Percentiles rank a stretch among this genome's conserved stretches.
Evolutionary conservation across 2,329 filamentous ascomycete species (phyloP).

Genomic region (Botrytis sinoallii): DNA sequence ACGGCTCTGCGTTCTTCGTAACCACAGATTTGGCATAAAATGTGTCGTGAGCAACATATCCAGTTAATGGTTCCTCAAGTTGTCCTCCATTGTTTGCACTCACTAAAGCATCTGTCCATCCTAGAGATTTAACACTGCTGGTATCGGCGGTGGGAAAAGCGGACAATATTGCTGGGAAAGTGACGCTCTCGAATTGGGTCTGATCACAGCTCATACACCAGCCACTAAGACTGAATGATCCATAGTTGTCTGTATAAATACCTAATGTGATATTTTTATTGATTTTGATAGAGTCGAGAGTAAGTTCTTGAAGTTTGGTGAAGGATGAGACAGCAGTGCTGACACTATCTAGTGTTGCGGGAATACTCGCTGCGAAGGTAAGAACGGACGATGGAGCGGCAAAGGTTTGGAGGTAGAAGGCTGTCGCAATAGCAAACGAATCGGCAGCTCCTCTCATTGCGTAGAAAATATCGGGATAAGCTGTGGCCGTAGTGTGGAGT

Average conservation of each 20-base stretch:
- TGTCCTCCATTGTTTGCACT: constrained; percentile 18
- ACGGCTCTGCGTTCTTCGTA: constrained; percentile 19
- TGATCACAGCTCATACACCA: constrained; percentile 40
- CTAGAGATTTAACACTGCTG: constrained; percentile 29
- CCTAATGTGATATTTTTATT: constrained; percentile 42
- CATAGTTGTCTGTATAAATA: constrained; percentile 41
- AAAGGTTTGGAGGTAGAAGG: constrained; percentile 38
- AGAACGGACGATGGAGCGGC: constrained; percentile 36
- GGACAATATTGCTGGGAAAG: constrained; percentile 40
- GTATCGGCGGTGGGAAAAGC: constrained; percentile 33
- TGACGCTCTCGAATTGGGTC: constrained; percentile 39
- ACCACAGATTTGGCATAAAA: constrained; percentile 27
- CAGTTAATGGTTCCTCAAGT: constrained; percentile 22
- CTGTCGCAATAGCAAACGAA: constrained; percentile 39
- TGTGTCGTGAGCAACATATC: constrained; percentile 22
- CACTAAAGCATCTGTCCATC: constrained; percentile 25
- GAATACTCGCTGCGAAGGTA: constrained; percentile 25
- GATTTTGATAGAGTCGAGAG: constrained; percentile 25
- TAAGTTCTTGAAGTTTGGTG: constrained; percentile 15
- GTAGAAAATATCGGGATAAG: constrained; percentile 36
- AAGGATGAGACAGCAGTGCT: constrained; percentile 13
- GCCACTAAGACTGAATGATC: constrained; percentile 39
- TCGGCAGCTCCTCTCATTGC: constrained; percentile 39
- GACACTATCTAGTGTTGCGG: constrained; percentile 23
- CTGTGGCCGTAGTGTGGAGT: constrained; percentile 30